A percentile compares a stretch with the other conserved stretches of the same genome.
phyloP scores from a whole-genome alignment of 106 monocot genomes.

The Phalaenopsis equestris region DNA sequence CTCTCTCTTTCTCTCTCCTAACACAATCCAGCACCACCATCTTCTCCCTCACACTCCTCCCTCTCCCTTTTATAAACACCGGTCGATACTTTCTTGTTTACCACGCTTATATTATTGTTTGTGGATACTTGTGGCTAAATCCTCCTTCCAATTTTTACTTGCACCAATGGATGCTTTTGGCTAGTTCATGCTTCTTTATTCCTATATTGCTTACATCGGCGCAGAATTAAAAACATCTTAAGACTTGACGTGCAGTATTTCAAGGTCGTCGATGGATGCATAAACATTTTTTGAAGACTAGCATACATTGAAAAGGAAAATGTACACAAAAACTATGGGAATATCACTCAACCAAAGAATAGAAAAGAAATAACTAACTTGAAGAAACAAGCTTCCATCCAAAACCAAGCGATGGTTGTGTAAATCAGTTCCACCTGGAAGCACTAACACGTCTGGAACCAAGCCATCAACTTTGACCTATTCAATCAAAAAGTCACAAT shows the following conservation, averaged over 20 bases:
- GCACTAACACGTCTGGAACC: conserved; percentile 65
- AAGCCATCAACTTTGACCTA: conserved; percentile 75
- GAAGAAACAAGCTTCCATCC: conserved; percentile 74
- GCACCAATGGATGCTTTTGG: not conserved
- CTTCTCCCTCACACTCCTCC: not conserved
- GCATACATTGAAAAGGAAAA: not conserved
- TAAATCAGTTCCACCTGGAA: conserved; percentile 82
- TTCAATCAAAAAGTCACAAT: conserved; percentile 1
- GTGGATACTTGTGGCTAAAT: not conserved
- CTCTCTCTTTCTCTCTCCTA: not conserved
- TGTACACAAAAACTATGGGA: not conserved
- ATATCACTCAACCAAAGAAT: not conserved
- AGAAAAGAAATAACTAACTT: conserved; percentile 34
- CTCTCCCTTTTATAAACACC: not conserved
- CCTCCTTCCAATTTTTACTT: not conserved
- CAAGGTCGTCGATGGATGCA: not conserved
- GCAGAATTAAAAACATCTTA: not conserved
- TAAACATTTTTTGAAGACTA: not conserved
- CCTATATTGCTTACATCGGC: not conserved
- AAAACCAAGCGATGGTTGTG: conserved; percentile 79
- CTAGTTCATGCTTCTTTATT: not conserved
- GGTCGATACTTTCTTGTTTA: not conserved
- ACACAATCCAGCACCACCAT: too few relatives aligned
- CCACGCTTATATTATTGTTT: not conserved
- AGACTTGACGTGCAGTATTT: not conserved